Evolutionary conservation across 2,329 filamentous ascomycete species (phyloP).

Genomic region (Scytalidium sp.): DNA sequence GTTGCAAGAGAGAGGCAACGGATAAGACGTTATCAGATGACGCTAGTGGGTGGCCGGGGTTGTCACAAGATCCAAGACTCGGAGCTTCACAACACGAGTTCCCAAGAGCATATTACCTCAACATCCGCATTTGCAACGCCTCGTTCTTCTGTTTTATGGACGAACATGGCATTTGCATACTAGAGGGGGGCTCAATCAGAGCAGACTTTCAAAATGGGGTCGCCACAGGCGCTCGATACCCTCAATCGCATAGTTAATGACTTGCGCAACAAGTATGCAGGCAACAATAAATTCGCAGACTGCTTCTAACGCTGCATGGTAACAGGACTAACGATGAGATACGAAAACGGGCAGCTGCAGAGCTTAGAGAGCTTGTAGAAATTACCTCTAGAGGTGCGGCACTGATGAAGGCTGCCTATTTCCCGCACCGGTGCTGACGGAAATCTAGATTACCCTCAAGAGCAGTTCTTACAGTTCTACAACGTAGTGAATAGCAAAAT

Average conservation of each 20-base stretch:
- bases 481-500: slow-evolving; percentile 64
- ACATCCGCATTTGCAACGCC: slow-evolving; percentile 3
- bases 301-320: slow-evolving; percentile 1
- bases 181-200: slow-evolving; percentile 16
- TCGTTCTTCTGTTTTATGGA: slow-evolving; percentile 14
- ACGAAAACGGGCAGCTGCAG: slow-evolving; percentile 27
- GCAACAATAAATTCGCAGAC: not conserved
- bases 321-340: slow-evolving; percentile 26
- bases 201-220: slow-evolving; percentile 22
- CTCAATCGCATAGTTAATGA: slow-evolving; percentile 27
- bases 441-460: slow-evolving; percentile 67
- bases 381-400: slow-evolving; percentile 28
- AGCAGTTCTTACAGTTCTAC: slow-evolving; percentile 73
- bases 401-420: not conserved
- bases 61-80: not conserved
- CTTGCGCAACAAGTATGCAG: slow-evolving; percentile 24
- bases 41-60: not conserved
- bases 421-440: slow-evolving; percentile 1
- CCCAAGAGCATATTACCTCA: not conserved
- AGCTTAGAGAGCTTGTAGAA: slow-evolving; percentile 29
- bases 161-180: slow-evolving; percentile 18
- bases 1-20: not conserved
- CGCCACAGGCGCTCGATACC: slow-evolving; percentile 27
- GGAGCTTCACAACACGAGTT: not conserved
- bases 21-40: slow-evolving; percentile 6